Percentiles rank a stretch among this genome's conserved stretches.
phyloP scores from a whole-genome alignment of 345 rosid genomes.

The Bruguiera sexangula region DNA sequence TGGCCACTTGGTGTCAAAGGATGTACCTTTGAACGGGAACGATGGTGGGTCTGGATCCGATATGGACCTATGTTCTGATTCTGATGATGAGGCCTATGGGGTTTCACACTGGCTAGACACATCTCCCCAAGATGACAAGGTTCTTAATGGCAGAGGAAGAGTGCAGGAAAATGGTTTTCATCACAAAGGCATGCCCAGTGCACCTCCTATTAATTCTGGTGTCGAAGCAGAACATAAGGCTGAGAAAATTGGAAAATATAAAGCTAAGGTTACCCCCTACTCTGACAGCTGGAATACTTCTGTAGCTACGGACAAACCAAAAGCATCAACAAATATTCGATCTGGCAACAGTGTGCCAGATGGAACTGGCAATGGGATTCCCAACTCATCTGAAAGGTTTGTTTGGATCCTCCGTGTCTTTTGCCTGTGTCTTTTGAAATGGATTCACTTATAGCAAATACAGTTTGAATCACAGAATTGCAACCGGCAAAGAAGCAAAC shows the following conservation, averaged over 20 bases:
- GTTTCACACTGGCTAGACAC: constrained; percentile 56
- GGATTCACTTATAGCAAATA: background rate
- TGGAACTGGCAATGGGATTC: constrained; percentile 1
- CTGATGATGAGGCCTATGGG: constrained; percentile 58
- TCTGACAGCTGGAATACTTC: background rate
- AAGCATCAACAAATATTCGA: background rate
- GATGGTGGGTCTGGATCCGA: constrained; percentile 56
- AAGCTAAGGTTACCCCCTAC: background rate
- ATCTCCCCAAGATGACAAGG: constrained; percentile 57
- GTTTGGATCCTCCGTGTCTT: background rate
- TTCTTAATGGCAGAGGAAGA: constrained; percentile 21
- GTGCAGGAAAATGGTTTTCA: background rate
- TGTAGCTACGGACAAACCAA: background rate
- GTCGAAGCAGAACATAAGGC: background rate
- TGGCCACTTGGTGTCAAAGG: constrained; percentile 16
- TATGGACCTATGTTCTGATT: constrained; percentile 53
- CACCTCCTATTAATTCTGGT: constrained; percentile 16
- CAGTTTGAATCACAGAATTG: constrained; percentile 4
- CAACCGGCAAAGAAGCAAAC: constrained; percentile 12
- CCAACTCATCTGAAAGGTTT: constrained; percentile 13
- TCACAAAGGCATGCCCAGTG: constrained; percentile 10
- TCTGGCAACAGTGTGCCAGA: background rate
- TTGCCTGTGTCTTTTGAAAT: background rate
- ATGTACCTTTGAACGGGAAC: constrained; percentile 3
- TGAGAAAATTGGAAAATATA: constrained; percentile 15